Evolutionary conservation across 352 stramenopile species (phyloP).

Genomic region (Phytophthora multivora): DNA sequence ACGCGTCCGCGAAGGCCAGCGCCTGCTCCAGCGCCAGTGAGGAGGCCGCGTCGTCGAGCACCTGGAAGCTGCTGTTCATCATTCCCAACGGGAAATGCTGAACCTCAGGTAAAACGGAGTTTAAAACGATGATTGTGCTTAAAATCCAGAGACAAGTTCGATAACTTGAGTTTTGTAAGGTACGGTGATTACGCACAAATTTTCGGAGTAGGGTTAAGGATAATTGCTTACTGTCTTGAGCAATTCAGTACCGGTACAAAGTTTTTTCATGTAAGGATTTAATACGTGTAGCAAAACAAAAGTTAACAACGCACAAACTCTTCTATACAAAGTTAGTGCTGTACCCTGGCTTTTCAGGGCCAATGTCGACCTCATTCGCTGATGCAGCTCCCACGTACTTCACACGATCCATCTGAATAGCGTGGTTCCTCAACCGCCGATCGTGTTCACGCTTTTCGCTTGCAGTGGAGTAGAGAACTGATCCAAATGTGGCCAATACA

Average conservation of each 20-base stretch:
- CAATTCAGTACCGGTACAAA: too few species aligned
- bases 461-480: slow-evolving; percentile 1
- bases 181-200: slow-evolving; percentile 4
- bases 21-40: slow-evolving; percentile 40
- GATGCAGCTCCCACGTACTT: background rate
- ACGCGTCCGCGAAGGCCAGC: slow-evolving; percentile 51
- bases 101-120: background rate
- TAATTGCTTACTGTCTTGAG: slow-evolving; percentile 11
- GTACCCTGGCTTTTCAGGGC: slow-evolving; percentile 5
- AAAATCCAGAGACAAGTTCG: slow-evolving; percentile 2
- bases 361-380: background rate
- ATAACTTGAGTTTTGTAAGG: slow-evolving; percentile 3
- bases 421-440: slow-evolving; percentile 5
- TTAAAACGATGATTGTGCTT: slow-evolving; percentile 15
- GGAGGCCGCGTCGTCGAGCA: slow-evolving; percentile 25
- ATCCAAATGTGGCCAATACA: slow-evolving; percentile 6
- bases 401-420: background rate
- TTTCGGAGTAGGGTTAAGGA: background rate
- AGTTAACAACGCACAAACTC: too few species aligned
- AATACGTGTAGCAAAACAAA: too few species aligned
- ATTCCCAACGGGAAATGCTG: slow-evolving; percentile 13
- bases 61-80: slow-evolving; percentile 25
- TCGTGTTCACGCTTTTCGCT: slow-evolving; percentile 7
- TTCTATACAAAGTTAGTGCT: slow-evolving; percentile 17
- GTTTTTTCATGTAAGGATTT: too few species aligned